A percentile compares a stretch with the other conserved stretches of the same genome.
Conservation (phyloP, 139 green algal species). For the Coccomyxa sp. region DNA sequence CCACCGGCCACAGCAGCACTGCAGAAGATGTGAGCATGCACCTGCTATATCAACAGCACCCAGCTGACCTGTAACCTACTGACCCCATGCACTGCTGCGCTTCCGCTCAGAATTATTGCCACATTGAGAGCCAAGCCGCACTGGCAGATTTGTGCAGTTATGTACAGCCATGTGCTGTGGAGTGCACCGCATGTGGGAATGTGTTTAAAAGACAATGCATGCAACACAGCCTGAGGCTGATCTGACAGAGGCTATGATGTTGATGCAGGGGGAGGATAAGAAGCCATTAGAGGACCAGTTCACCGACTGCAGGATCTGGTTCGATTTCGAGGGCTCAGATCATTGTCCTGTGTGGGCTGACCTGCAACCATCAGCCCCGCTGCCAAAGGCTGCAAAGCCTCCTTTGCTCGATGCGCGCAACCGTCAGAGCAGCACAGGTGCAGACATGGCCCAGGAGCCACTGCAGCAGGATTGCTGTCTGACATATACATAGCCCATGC, state of each 20-base stretch:
- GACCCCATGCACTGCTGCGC: too few species aligned
- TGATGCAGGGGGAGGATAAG: neutral
- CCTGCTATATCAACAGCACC: too few species aligned
- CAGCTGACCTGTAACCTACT: too few species aligned
- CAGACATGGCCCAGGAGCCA: too few species aligned
- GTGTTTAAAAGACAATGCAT: neutral
- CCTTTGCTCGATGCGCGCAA: slow-evolving; percentile 7
- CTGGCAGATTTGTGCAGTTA: too few species aligned
- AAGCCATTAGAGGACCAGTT: slow-evolving; percentile 1
- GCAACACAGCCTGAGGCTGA: neutral
- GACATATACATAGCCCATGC: too few species aligned
- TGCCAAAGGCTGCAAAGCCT: neutral
- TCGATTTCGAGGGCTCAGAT: slow-evolving; percentile 51
- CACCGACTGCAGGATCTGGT: slow-evolving; percentile 27
- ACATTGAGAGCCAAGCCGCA: too few species aligned
- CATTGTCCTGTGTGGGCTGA: slow-evolving; percentile 56
- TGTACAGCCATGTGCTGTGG: too few species aligned
- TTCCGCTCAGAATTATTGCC: too few species aligned
- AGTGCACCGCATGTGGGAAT: neutral
- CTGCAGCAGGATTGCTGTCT: too few species aligned
- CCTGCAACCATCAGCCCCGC: slow-evolving; percentile 19
- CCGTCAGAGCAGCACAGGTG: neutral
- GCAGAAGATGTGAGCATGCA: too few species aligned
- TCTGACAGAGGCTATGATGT: neutral
- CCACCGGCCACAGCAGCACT: too few species aligned